Percentiles rank a stretch among this genome's conserved stretches.
phyloP scores from a whole-genome alignment of 164 flowering plant species.

The Macadamia tetraphylla region DNA sequence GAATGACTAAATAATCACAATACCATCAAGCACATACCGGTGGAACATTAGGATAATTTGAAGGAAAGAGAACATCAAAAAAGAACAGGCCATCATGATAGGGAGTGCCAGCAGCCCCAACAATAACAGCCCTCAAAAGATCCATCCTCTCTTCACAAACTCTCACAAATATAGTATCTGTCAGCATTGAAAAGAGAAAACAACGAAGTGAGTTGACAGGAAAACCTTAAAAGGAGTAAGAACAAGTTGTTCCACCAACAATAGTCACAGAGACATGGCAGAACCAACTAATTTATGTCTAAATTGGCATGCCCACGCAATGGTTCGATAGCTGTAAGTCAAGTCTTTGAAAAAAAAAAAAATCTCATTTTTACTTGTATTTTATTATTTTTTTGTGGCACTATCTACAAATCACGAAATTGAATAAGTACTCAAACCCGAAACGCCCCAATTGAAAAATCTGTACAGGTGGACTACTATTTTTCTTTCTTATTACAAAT shows the following conservation, averaged over 20 bases:
- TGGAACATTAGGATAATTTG: constrained; percentile 27
- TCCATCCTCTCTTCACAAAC: constrained; percentile 30
- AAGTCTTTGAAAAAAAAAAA: too few relatives aligned
- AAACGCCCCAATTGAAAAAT: too few relatives aligned
- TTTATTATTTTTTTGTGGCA: too few relatives aligned
- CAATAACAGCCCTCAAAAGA: constrained; percentile 30
- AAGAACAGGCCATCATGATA: constrained; percentile 33
- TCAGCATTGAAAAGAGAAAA: background rate
- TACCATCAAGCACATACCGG: constrained; percentile 36
- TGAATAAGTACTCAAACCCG: too few relatives aligned
- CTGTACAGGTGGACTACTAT: too few relatives aligned
- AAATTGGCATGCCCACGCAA: too few relatives aligned
- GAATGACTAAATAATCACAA: background rate
- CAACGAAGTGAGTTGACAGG: background rate
- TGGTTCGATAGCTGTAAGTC: too few relatives aligned
- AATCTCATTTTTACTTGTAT: too few relatives aligned
- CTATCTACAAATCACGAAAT: too few relatives aligned
- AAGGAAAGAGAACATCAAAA: constrained; percentile 27
- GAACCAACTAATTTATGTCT: too few relatives aligned
- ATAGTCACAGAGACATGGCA: background rate
- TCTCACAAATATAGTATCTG: constrained; percentile 29
- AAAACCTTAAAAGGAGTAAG: background rate
- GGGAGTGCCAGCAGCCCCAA: constrained; percentile 31
- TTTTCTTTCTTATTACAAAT: too few relatives aligned
- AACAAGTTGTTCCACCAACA: background rate